Percentiles rank a stretch among this genome's conserved stretches.
phyloP scores from a whole-genome alignment of 257 asterid species.

The Solanum tarapatanum region DNA sequence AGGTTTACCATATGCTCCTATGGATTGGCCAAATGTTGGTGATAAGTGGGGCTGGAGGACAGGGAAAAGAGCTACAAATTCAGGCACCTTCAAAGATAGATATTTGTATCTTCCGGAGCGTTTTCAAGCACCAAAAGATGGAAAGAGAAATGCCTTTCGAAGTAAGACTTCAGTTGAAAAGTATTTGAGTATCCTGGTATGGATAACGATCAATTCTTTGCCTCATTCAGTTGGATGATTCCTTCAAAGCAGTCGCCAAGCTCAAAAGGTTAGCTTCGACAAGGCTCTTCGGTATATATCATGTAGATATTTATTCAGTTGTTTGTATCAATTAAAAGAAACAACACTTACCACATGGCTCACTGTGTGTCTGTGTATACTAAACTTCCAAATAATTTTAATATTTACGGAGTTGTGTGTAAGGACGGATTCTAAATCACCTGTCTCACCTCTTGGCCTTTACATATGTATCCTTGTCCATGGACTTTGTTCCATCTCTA shows the following conservation, averaged over 20 bases:
- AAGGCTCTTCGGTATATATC: neutral
- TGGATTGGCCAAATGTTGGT: neutral
- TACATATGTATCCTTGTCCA: no score
- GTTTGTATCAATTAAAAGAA: no score
- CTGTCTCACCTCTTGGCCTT: no score
- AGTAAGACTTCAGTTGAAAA: slow-evolving; percentile 50
- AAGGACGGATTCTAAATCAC: no score
- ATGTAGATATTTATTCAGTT: neutral
- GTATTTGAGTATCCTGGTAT: slow-evolving; percentile 36
- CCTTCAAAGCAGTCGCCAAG: slow-evolving; percentile 23
- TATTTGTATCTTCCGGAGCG: slow-evolving; percentile 44
- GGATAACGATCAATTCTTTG: slow-evolving; percentile 42
- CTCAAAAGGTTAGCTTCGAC: slow-evolving; percentile 28
- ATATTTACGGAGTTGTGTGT: no score
- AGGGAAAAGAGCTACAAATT: slow-evolving; percentile 38
- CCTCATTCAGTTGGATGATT: slow-evolving; percentile 80
- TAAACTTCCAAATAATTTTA: no score
- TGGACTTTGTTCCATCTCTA: no score
- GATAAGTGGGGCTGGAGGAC: slow-evolving; percentile 64
- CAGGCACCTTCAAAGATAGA: slow-evolving; percentile 53
- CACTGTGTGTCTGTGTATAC: no score
- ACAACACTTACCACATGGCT: no score
- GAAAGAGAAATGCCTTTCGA: slow-evolving; percentile 20
- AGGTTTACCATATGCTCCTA: slow-evolving; percentile 91
- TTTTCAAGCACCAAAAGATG: slow-evolving; percentile 1